Evolutionary conservation across 768 basidiomycete genomes (phyloP), one percentile per base, ranked within the genome.

Genomic region (Naganishia onofrii): DNA sequence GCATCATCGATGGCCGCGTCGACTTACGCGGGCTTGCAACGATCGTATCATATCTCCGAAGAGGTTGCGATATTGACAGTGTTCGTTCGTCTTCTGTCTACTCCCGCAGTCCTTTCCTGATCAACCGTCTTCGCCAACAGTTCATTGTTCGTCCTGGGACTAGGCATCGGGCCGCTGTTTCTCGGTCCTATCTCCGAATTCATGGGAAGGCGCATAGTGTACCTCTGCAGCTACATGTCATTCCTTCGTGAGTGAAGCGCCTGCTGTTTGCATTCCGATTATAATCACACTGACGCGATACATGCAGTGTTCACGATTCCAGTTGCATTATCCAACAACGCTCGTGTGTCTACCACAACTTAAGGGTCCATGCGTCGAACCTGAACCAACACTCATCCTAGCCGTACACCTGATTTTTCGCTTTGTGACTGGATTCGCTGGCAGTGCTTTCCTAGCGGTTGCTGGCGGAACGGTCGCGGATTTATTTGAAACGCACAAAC

Each of bases 301-400:
- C n/a, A n/a, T n/a, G n/a, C 60, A 78, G 75, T 85, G 0, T 84
- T 89, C 67, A 86, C 87, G 23, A 88, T 88, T 74, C 88, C 89
- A 0, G 87, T 90, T 5, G 88, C 89, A 0, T 91, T 92, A 70
- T 85, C 89, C 0, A 87, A 86, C 4, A 83, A 90, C 44, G 67
- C 52, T 38, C 73, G 84, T 87, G 26, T 29, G 36, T 34, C 46
- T 26, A 23, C 52, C 67, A 56, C 55, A 51, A 17, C 51, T 64
- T 44, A n/a, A n/a, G n/a, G 57, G 9, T 65, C 32, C 31, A 56
- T 52, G 63, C n/a, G n/a, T n/a, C n/a, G n/a, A n/a, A n/a, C n/a
- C n/a, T n/a, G n/a, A n/a, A n/a, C n/a, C n/a, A n/a, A n/a, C n/a
- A n/a, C n/a, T n/a, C n/a, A n/a, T n/a, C n/a, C n/a, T 70, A 87